A percentile compares a stretch with the other conserved stretches of the same genome.
These are phyloP conservation scores for Aspergillus melleus DNA, from an alignment of 2,329 filamentous ascomycete genomes.

Conservation along the genomic window DNA sequence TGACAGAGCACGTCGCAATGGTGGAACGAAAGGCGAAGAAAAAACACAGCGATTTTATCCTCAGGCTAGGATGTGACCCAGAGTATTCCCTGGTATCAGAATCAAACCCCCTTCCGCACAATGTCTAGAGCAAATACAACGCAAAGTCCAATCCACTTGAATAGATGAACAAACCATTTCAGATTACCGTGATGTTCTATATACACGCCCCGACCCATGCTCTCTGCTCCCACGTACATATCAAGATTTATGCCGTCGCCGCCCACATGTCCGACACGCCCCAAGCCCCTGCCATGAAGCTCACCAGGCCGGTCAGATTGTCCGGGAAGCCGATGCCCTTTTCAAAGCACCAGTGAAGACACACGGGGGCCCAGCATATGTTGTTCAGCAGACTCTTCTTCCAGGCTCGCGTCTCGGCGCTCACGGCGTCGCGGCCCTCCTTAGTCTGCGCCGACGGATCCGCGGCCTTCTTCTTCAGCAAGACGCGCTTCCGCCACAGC, in stretches of 20 bases:
- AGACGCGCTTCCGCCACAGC: constrained; percentile 51
- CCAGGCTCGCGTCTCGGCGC: constrained; percentile 55
- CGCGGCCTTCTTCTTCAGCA: constrained; percentile 30
- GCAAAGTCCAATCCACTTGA: background rate
- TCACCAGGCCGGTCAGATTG: constrained; percentile 58
- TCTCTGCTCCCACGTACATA: background rate
- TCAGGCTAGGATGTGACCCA: background rate
- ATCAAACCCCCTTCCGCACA: background rate
- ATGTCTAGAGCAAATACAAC: background rate
- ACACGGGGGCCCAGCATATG: constrained; percentile 76
- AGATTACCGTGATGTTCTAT: background rate
- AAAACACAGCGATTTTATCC: background rate
- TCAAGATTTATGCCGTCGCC: constrained; percentile 31
- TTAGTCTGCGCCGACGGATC: constrained; percentile 23
- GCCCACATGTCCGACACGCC: constrained; percentile 49
- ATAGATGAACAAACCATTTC: background rate
- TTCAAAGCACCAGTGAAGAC: constrained; percentile 77
- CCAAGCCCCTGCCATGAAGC: constrained; percentile 51
- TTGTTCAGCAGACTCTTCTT: constrained; percentile 66
- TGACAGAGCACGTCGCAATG: no score
- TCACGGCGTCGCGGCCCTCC: constrained; percentile 32
- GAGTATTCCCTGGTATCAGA: no score
- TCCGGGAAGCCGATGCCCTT: constrained; percentile 61
- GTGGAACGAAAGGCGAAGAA: no score
- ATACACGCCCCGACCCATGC: constrained; percentile 2